Evolutionary conservation across 352 stramenopile genomes (phyloP), one percentile per base, ranked within the genome.

Genomic region (Phytopythium boreale): DNA sequence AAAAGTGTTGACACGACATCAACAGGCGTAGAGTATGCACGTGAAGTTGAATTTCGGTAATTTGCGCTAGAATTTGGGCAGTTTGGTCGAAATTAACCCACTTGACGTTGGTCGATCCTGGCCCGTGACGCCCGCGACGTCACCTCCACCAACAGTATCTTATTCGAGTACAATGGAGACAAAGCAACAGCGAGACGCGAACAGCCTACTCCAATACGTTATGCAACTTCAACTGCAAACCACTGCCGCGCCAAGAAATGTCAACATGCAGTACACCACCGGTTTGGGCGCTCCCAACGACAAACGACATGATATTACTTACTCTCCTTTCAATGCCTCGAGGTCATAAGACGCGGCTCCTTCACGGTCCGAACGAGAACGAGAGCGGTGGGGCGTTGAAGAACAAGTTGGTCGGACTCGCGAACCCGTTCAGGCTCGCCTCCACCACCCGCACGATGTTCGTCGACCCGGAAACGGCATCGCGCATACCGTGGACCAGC

Each of bases 381-480:
- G 49, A 20, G 14, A 36, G 26, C 26, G 56, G 56, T 17, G 56
- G 41, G 6, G n/a, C 6, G 56, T 27, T 83, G 60, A 89, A 87
- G 61, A 75, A 65, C 60, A 89, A 84, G 55, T 83, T 91, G 20
- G 84, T 81, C 26, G 85, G 82, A 41, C 79, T 92, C 57, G 75
- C 76, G 59, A 88, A 94, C 17, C 78, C 82, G 36, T 81, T 62
- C 27, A 82, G 77, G 63, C 86, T 80, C 6, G 84, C 84, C 65
- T 95, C 75, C 51, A 96, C 91, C 34, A 98, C 91, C 50, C 95
- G 95, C 34, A 98, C 80, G 51, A 96, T 90, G 63, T 97, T 97
- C 29, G 88, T 95, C 26, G 85, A 75, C 14, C 84, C 87, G 10
- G 90, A 77, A 46, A 91, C 79, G 26, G 77, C 80, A 66, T 97